Evolutionary conservation across 2,329 filamentous ascomycete genomes (phyloP).

Genomic region (Hyphodiscus sp.): DNA sequence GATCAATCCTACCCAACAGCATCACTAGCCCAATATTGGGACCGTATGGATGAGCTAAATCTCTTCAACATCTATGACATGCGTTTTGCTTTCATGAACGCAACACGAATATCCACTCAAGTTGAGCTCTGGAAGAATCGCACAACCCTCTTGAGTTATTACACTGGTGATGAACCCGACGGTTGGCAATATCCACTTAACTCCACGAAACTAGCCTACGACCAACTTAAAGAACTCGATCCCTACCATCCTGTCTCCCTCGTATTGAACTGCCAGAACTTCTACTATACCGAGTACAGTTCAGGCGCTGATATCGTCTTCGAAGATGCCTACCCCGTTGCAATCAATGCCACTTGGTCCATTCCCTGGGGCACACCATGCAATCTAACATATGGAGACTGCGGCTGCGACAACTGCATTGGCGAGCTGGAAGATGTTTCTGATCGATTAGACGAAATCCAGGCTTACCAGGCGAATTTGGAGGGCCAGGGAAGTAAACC

Average conservation of each 20-base stretch:
- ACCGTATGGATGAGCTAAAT: constrained; percentile 36
- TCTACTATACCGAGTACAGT: constrained; percentile 43
- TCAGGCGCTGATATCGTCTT: constrained; percentile 45
- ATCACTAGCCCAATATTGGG: constrained; percentile 34
- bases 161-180: constrained; percentile 50
- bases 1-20: constrained; percentile 32
- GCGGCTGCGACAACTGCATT: constrained; percentile 45
- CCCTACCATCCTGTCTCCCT: constrained; percentile 47
- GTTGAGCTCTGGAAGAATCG: constrained; percentile 24
- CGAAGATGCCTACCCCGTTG: constrained; percentile 44
- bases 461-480: constrained; percentile 35
- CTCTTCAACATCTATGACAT: constrained; percentile 39
- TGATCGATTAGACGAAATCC: constrained; percentile 36
- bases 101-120: constrained; percentile 33
- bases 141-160: constrained; percentile 40
- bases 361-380: constrained; percentile 39
- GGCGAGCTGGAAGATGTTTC: constrained; percentile 25
- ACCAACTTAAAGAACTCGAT: constrained; percentile 38
- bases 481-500: constrained; percentile 32
- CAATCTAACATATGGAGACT: constrained; percentile 41
- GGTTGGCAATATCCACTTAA: constrained; percentile 33
- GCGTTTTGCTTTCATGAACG: constrained; percentile 26
- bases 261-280: constrained; percentile 46
- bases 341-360: constrained; percentile 40
- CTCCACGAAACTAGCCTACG: constrained; percentile 37